Conservation (phyloP, 805 yeast species). For the Cyberlindnera petersonii region DNA sequence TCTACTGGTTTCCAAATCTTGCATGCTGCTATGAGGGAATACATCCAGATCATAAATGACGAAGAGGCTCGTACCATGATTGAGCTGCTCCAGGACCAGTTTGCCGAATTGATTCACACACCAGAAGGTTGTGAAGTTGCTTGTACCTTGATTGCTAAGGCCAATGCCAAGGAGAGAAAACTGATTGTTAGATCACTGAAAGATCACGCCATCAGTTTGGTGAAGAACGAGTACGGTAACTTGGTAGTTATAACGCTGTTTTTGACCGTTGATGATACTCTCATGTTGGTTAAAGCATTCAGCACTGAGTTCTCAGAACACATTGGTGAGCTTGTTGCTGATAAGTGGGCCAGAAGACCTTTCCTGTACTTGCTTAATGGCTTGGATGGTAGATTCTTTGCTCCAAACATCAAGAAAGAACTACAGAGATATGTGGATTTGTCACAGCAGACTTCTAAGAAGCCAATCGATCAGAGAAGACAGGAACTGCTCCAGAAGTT, state of each 20-base stretch:
- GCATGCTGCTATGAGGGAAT: conserved; percentile 95
- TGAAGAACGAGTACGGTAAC: conserved; percentile 84
- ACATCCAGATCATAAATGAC: conserved; percentile 64
- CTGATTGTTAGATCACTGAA: conserved; percentile 65
- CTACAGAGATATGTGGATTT: conserved; percentile 56
- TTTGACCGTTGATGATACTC: conserved; percentile 92
- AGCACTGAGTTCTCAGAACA: conserved; percentile 49
- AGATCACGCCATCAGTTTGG: conserved; percentile 69
- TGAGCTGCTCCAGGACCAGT: conserved; percentile 78
- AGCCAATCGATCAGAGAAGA: conserved; percentile 75
- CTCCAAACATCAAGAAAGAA: conserved; percentile 62
- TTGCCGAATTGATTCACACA: conserved; percentile 94
- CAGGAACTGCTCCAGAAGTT: conserved; percentile 61
- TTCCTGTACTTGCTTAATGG: conserved; percentile 77
- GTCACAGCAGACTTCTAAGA: conserved; percentile 72
- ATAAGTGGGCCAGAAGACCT: conserved; percentile 86
- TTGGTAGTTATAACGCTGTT: conserved; percentile 71
- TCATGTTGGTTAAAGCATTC: conserved; percentile 71
- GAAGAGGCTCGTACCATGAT: conserved; percentile 75
- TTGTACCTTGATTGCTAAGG: conserved; percentile 68
- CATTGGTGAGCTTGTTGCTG: conserved; percentile 53
- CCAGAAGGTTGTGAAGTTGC: conserved; percentile 94
- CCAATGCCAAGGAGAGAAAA: conserved; percentile 92
- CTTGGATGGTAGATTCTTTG: conserved; percentile 74
- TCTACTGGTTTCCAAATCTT: conserved; percentile 93